Percentiles rank a stretch among this genome's conserved stretches.
These are phyloP conservation scores for Lunasporangiospora selenospora DNA, from an alignment of 192 early-diverging fungal species.

Conservation along the genomic window DNA sequence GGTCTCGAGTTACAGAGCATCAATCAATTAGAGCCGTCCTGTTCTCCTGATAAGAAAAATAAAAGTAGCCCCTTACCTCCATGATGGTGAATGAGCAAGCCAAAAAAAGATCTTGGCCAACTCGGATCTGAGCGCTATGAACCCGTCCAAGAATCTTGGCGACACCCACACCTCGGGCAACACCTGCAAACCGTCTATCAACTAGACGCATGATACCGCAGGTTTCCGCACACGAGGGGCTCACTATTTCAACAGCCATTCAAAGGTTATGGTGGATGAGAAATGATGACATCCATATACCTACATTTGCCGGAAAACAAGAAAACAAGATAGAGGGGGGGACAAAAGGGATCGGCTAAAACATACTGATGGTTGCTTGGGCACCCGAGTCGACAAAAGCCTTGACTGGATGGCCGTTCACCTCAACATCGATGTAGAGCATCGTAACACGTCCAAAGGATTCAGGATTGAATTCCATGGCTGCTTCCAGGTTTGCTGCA, in stretches of 20 bases:
- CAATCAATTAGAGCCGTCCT: no score
- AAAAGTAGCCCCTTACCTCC: conserved; percentile 53
- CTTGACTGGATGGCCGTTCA: conserved; percentile 89
- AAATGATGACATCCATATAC: no score
- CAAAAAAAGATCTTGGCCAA: conserved; percentile 77
- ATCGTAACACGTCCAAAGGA: conserved; percentile 90
- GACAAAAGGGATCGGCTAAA: not conserved
- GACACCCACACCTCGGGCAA: conserved; percentile 93
- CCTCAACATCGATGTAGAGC: conserved; percentile 89
- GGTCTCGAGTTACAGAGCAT: no score
- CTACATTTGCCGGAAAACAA: no score
- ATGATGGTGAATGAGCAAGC: conserved; percentile 93
- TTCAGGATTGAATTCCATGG: conserved; percentile 96
- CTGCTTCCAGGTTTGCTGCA: conserved; percentile 78
- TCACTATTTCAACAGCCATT: no score
- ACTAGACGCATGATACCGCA: conserved; percentile 91
- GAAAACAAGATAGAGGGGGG: not conserved
- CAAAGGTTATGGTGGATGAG: no score
- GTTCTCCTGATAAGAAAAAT: no score
- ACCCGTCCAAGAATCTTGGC: conserved; percentile 98
- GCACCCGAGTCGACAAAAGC: conserved; percentile 98
- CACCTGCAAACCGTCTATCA: conserved; percentile 87
- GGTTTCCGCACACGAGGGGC: conserved; percentile 67
- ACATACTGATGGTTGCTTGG: conserved; percentile 89
- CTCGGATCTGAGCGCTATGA: conserved; percentile 85